Percentiles rank a stretch among this genome's conserved stretches.
phyloP scores from a whole-genome alignment of 306 rosid genomes.

The Clitoria ternatea region DNA sequence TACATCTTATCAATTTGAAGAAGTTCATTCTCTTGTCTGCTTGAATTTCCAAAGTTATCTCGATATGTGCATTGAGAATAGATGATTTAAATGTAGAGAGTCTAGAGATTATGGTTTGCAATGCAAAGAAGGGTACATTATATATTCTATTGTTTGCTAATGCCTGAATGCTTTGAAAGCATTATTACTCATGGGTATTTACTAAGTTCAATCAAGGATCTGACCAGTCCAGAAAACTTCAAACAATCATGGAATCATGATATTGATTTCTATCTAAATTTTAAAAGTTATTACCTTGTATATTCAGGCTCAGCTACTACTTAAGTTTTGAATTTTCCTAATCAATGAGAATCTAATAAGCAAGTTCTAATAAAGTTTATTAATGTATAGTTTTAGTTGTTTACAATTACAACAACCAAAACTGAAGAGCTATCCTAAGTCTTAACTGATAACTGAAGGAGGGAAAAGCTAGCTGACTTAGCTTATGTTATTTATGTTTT shows the following conservation, averaged over 20 bases:
- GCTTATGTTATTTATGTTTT: constrained; percentile 18
- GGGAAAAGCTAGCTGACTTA: not conserved
- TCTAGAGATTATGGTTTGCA: not conserved
- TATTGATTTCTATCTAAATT: constrained; percentile 15
- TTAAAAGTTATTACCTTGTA: not conserved
- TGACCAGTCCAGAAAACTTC: not conserved
- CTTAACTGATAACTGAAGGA: not conserved
- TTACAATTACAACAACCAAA: not conserved
- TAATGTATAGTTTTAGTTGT: not conserved
- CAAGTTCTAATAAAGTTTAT: not conserved
- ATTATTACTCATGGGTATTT: not conserved
- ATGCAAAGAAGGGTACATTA: not conserved
- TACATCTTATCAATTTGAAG: not conserved
- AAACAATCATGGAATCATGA: constrained; percentile 9
- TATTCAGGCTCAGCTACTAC: not conserved
- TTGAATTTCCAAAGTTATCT: constrained; percentile 1
- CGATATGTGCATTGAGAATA: not conserved
- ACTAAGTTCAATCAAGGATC: not conserved
- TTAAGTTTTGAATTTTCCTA: not conserved
- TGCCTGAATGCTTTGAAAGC: not conserved
- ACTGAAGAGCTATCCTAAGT: not conserved
- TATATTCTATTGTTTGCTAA: not conserved
- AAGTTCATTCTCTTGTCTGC: constrained; percentile 6
- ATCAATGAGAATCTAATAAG: not conserved
- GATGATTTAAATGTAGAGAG: not conserved